A percentile compares a stretch with the other conserved stretches of the same genome.
Evolutionary conservation across 1,284 basidiomycete genomes (phyloP).

Genomic region (Amylostereum chailletii): DNA sequence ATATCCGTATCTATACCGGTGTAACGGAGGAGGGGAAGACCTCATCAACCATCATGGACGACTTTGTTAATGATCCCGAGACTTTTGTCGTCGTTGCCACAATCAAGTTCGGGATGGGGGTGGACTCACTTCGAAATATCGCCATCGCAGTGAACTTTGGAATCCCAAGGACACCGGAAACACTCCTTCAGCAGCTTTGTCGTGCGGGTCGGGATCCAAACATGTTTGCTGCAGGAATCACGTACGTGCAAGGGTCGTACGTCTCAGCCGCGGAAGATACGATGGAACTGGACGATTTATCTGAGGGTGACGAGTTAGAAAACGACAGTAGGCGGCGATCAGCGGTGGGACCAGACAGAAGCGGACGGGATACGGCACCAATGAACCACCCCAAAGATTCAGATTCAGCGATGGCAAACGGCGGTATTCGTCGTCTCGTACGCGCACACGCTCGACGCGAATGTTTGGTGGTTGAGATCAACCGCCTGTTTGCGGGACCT

Average conservation of each 20-base stretch:
- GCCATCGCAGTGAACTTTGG: constrained; percentile 16
- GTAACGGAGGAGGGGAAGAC: constrained; percentile 6
- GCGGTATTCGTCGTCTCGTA: too few species aligned
- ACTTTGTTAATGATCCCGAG: constrained; percentile 12
- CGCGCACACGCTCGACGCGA: too few species aligned
- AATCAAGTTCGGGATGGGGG: constrained; percentile 17
- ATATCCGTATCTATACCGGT: neutral
- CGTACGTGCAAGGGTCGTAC: neutral
- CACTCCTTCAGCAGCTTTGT: constrained; percentile 15
- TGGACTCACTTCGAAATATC: constrained; percentile 16
- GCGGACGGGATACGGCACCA: too few species aligned
- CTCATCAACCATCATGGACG: constrained; percentile 7
- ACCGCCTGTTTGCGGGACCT: neutral
- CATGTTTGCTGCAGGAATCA: neutral
- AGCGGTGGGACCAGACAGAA: too few species aligned
- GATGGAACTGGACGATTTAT: neutral
- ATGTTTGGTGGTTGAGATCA: too few species aligned
- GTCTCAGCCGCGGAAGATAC: neutral
- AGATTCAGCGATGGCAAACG: too few species aligned
- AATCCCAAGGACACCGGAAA: constrained; percentile 11
- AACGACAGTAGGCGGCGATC: too few species aligned
- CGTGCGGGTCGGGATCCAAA: constrained; percentile 10
- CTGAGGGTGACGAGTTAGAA: too few species aligned
- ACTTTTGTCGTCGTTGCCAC: constrained; percentile 16
- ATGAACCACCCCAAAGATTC: too few species aligned